Base-by-base conservation (phyloP, 305 asterid species). In the Fraxinus paxiana region DNA sequence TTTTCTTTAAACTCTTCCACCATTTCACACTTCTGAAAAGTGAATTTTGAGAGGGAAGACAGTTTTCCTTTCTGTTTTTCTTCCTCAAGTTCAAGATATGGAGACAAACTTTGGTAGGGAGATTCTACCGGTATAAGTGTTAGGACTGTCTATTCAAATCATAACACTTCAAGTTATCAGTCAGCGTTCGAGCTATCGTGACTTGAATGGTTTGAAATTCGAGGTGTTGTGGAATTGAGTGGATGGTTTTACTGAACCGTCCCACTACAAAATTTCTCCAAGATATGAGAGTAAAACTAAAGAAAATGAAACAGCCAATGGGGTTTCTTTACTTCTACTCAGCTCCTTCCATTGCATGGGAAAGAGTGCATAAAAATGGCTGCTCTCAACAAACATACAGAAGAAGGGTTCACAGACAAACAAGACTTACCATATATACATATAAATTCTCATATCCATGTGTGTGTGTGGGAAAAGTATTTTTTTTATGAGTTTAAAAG, bases 301-400 rank as follows among this genome's bases (percentile, higher is more conserved):
- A 43, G 54, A 43, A 43, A 43, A 43, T 2, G 54, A 43, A 56
- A 15, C 69, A 67, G 77, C 77, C 76, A 73, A 75, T 54, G 13
- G 78, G 77, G 59, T 76, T 37, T 46, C 35, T 69, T 63, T 72
- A 38, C 78, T 77, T 56, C 51, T 31, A 3, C 20, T 82, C 63
- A 43, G 61, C 17, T 63, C 15, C 43, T 77, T 79, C 41, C 81
- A 72, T 26, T 82, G 70, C 87, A 80, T 85, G 77, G 86, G 85
- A 81, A 85, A 85, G 77, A 73, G 85, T 6, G 76, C 67, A 77
- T 13, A 76, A 75, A 80, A 88, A 82, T 84, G 90, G 90, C 89
- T 86, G 88, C 88, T 69, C 85, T 84, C 86, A 82, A 79, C 33
- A 73, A 76, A 18, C 61, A 30, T 43, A 71, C 65, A 69, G 43